Conservation (phyloP, 345 rosid species). For the Erodium maritimum region DNA sequence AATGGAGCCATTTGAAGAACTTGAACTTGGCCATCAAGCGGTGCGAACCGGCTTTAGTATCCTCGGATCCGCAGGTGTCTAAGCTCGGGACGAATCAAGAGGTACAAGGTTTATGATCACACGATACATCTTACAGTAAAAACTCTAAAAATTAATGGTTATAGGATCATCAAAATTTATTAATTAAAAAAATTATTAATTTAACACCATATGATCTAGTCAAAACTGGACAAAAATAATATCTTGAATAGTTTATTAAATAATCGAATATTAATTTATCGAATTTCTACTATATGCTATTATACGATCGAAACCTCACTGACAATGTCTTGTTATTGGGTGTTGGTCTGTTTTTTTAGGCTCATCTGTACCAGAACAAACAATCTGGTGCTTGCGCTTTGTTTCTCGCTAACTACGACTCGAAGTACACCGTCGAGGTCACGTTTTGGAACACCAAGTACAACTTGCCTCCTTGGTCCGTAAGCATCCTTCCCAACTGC, state of each 20-base stretch:
- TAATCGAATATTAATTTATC: too few species aligned
- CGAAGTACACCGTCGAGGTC: slow-evolving; percentile 21
- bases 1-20: slow-evolving; percentile 36
- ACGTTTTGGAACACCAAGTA: slow-evolving; percentile 22
- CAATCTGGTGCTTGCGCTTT: slow-evolving; percentile 19
- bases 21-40: slow-evolving; percentile 36
- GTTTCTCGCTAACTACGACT: slow-evolving; percentile 37
- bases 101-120: slow-evolving; percentile 12
- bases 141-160: too few species aligned
- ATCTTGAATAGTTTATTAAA: too few species aligned
- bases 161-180: too few species aligned
- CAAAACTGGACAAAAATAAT: too few species aligned
- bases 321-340: too few species aligned
- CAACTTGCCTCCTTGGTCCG: slow-evolving; percentile 40
- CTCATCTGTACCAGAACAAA: slow-evolving; percentile 26
- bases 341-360: slow-evolving; percentile 10
- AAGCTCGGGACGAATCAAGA: slow-evolving; percentile 25
- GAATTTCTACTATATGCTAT: too few species aligned
- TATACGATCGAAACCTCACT: too few species aligned
- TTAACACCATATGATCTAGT: too few species aligned
- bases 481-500: slow-evolving; percentile 38
- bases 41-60: slow-evolving; percentile 32
- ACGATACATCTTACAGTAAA: too few species aligned
- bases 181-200: too few species aligned
- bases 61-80: slow-evolving; percentile 27